Base-by-base conservation (phyloP, 140 eudicot genomes). In the Erigeron philadelphicus region DNA sequence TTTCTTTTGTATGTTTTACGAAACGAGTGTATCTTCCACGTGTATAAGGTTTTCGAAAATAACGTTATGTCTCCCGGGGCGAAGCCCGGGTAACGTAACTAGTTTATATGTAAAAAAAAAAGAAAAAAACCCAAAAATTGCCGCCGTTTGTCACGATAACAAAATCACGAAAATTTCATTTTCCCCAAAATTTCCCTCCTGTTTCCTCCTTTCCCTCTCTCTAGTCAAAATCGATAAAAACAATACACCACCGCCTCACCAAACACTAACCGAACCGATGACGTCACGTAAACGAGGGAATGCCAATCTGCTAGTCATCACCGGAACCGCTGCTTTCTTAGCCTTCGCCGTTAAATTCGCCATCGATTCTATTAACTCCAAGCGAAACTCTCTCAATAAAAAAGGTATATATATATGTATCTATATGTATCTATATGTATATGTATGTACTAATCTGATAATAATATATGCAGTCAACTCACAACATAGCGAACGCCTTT, bases 281-380 rank as follows among this genome's bases (percentile, higher is more conserved):
- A 19, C 58, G 76, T 48, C 81, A 54, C 75, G 75, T 68, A 81
- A 67, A 80, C 76, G 78, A 79, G 75, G 73, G 19, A 70, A 71
- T 61, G 79, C 53, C 50, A 88, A 79, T n/a, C 73, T 86, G 7
- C 15, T 92, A 60, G 94, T 88, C 70, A 18, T 93, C 74, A 86
- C 95, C 74, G 98, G 98, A 38, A 83, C 88, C 60, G 95, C 95
- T 18, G 98, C 98, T 48, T 72, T 93, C 19, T 19, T 85, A 41
- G 93, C 87, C 56, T 71, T 86, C 69, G 95, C 94, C 67, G 81
- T 85, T 68, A 89, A 82, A 82, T 74, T 93, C 54, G 90, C 86
- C 6, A 62, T 85, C 62, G 23, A 71, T 61, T 81, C 86, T 19
- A 72, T 93, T 71, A 78, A 81, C 52, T 74, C 87, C 6, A 86